phyloP scores from a whole-genome alignment of 2,329 filamentous ascomycete genomes.

The Cryphonectria radicalis region DNA sequence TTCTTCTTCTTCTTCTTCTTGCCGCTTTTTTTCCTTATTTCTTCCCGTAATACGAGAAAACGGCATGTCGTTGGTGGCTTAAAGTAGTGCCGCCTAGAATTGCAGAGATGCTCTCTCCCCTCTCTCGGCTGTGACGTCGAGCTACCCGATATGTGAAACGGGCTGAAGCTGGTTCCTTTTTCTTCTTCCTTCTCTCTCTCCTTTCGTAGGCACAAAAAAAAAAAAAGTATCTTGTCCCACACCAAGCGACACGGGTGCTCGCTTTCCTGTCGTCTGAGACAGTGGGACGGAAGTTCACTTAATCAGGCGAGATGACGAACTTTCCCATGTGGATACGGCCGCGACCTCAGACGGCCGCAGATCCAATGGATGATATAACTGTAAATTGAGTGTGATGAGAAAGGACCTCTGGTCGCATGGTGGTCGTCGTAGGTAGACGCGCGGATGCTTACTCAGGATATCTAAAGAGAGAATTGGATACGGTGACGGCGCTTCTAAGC shows the following conservation, averaged over 20 bases:
- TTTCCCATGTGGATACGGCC: neutral
- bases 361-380: constrained; percentile 60
- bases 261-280: neutral
- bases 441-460: neutral
- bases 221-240: neutral
- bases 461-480: neutral
- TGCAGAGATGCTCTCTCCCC: neutral
- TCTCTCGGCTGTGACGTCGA: neutral
- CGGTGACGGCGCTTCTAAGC: neutral
- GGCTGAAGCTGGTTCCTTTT: neutral
- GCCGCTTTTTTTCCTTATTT: neutral
- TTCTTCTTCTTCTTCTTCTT: neutral
- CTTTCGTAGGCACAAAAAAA: neutral
- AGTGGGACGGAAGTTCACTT: neutral
- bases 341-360: constrained; percentile 55
- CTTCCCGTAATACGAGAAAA: neutral
- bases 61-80: neutral
- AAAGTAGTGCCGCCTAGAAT: neutral
- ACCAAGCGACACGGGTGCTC: neutral
- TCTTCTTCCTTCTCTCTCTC: neutral
- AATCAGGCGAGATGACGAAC: neutral
- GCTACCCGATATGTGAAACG: neutral
- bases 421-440: neutral
- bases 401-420: constrained; percentile 40
- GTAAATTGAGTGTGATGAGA: constrained; percentile 60